A percentile compares a stretch with the other conserved stretches of the same genome.
These are phyloP conservation scores for Fusarium cicatricum DNA, from an alignment of 2,329 filamentous ascomycete genomes.

Conservation along the genomic window DNA sequence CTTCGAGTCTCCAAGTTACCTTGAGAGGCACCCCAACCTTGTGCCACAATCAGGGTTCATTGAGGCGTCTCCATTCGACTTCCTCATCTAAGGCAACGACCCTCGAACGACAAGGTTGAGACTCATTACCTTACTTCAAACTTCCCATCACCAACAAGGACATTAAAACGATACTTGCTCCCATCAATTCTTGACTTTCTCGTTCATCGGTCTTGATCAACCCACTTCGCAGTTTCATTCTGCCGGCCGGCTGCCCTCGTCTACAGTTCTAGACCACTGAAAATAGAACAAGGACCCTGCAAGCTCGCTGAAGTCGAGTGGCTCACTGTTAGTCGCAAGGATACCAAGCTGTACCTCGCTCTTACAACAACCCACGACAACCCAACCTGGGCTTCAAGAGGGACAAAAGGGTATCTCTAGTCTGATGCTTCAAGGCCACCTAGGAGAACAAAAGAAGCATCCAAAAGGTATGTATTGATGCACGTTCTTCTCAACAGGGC, in stretches of 20 bases:
- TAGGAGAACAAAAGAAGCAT: background rate
- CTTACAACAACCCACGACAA: conserved; percentile 5
- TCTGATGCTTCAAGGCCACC: conserved; percentile 1
- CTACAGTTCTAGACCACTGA: conserved; percentile 6
- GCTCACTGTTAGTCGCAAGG: conserved; percentile 11
- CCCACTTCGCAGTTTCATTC: background rate
- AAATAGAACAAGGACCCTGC: conserved; percentile 22
- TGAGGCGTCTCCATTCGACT: background rate
- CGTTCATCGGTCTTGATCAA: background rate
- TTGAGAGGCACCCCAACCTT: background rate
- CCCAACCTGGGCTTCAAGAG: background rate
- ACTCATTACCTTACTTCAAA: background rate
- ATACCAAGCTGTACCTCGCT: conserved; percentile 6
- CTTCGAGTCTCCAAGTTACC: background rate
- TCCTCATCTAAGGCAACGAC: background rate
- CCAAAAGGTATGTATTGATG: conserved; percentile 3
- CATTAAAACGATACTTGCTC: background rate
- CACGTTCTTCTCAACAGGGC: background rate
- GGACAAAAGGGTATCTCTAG: background rate
- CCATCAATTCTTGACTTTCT: background rate
- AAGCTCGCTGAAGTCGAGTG: too few relatives aligned
- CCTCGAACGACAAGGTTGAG: background rate
- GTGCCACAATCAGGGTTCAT: too few relatives aligned
- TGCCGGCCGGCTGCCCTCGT: conserved; percentile 6
- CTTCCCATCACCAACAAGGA: background rate